Evolutionary conservation across 345 rosid genomes (phyloP).

Genomic region (Mallotus nudiflorus): DNA sequence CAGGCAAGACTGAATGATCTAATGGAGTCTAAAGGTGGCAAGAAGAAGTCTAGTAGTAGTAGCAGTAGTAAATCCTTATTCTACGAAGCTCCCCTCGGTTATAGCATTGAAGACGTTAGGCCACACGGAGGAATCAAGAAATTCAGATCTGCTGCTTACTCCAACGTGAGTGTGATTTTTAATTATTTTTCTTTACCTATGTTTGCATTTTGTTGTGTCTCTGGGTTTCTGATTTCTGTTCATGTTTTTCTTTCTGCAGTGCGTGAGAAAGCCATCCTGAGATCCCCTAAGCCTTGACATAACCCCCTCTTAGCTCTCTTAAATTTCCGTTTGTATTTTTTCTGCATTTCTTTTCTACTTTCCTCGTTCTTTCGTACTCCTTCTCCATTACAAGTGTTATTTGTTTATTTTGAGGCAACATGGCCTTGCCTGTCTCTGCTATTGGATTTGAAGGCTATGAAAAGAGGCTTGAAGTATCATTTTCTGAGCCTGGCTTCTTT

Average conservation of each 20-base stretch:
- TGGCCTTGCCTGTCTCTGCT: constrained; percentile 57
- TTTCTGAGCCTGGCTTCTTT: constrained; percentile 56
- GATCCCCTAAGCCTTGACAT: constrained; percentile 13
- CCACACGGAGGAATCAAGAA: constrained; percentile 39
- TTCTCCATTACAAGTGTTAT: constrained; percentile 32
- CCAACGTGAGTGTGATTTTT: constrained; percentile 27
- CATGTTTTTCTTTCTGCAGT: constrained; percentile 18
- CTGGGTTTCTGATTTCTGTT: background rate
- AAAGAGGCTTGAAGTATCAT: constrained; percentile 77
- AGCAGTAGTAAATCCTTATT: constrained; percentile 25
- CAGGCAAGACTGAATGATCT: constrained; percentile 29
- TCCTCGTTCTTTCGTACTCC: constrained; percentile 44
- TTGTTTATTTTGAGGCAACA: constrained; percentile 30
- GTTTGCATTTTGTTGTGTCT: background rate
- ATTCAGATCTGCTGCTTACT: constrained; percentile 39
- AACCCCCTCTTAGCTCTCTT: constrained; percentile 19
- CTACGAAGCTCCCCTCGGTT: constrained; percentile 39
- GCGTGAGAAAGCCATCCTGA: constrained; percentile 30
- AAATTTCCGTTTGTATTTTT: constrained; percentile 3
- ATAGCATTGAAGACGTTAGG: constrained; percentile 38
- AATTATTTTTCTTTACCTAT: background rate
- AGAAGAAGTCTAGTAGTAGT: constrained; percentile 32
- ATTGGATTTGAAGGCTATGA: constrained; percentile 95
- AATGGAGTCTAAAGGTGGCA: constrained; percentile 41
- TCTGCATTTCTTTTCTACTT: constrained; percentile 20